Base-by-base conservation (phyloP, 2,329 filamentous ascomycete genomes). In the Alternaria ventricosa region DNA sequence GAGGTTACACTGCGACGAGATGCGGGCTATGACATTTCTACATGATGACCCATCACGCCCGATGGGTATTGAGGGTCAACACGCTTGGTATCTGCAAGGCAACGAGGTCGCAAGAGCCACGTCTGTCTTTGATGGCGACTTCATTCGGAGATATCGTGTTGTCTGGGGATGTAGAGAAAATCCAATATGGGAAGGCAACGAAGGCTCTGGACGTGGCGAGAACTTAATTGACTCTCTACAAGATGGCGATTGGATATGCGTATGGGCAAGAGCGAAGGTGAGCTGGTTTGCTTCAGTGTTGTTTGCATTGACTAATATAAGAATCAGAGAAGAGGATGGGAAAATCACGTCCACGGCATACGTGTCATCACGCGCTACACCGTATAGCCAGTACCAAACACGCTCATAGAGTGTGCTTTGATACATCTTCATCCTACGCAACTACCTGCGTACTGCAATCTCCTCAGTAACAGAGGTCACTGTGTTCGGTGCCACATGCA, bases 241-340 rank as follows among this genome's bases (percentile, higher is more conserved):
- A 56, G 13, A 61, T 10, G 57, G 65, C 20, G 69, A 74, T 41
- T 60, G 61, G 36, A 70, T 75, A 10, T 65, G 57, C 33, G 54
- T 71, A 3, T 71, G 63, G 67, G 67, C 67, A 23, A 65, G 68
- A 36, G 68, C 63, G 9, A 73, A 72, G 66, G 73, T 75, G 44
- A 62, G 65, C 55, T 18, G 3, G 22, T 18, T 6, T 36, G 28
- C 5, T n/a, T 1, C 5, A 33, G 49, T 15, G 45, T 1, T 4
- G 10, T 12, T 44, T 41, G n/a, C 18, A 47, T 55, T 45, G 44
- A 56, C 55, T 55, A 33, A 60, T 44, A 2, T 15, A 33, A 9
- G 18, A 1, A 13, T 18, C 43, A 74, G 66, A 61, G 70, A 36
- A 53, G 63, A 43, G 64, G 66, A 8, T 69, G 68, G 68, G 61